Evolutionary conservation across 495 filamentous ascomycete species (phyloP), one percentile per base, ranked within the genome.

Genomic region (Niebla homalea): DNA sequence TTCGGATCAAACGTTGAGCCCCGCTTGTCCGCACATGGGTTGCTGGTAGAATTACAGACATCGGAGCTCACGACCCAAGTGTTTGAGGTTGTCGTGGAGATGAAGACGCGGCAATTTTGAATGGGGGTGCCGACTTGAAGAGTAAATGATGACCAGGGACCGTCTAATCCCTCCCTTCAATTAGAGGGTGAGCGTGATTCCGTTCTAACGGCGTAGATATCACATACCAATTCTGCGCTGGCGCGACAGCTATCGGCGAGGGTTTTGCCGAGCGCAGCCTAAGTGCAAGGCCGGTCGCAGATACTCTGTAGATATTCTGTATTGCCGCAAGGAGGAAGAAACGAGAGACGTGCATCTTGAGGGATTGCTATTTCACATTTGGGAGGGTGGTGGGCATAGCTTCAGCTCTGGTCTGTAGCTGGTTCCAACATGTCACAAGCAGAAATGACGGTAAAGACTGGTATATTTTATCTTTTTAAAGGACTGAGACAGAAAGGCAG

Each of bases 161-260:
- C 75, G 59, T 78, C 75, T 55, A 68, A 67, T 14, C 75, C 75
- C 35, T 75, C 72, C 65, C 72, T 77, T 52, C 52, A 19, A 12
- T 16, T 14, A 23, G 11, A 29, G 5, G 1, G 39, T 50, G 35
- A 50, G 46, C 11, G 36, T 18, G n/a, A 42, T 4, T 37, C n/a
- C 16, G 1, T 2, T 14, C n/a, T 36, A 12, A 15, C 16, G 16
- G 16, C 36, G 16, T 20, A n/a, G n/a, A 16, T 16, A 15, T 26
- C 10, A 10, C 37, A 36, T 54, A 57, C 55, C 55, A 57, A 44
- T 51, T 57, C 20, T 54, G 46, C 32, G 55, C 50, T 21, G 55
- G 55, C 12, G 51, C 36, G 36, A 57, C 35, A 4, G 51, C 44
- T 36, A 57, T 48, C 16, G 55, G 55, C 21, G 45, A 48, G 19